A percentile compares a stretch with the other conserved stretches of the same genome.
Conservation (phyloP, 2,329 filamentous ascomycete species). For the Exserohilum turcica region DNA sequence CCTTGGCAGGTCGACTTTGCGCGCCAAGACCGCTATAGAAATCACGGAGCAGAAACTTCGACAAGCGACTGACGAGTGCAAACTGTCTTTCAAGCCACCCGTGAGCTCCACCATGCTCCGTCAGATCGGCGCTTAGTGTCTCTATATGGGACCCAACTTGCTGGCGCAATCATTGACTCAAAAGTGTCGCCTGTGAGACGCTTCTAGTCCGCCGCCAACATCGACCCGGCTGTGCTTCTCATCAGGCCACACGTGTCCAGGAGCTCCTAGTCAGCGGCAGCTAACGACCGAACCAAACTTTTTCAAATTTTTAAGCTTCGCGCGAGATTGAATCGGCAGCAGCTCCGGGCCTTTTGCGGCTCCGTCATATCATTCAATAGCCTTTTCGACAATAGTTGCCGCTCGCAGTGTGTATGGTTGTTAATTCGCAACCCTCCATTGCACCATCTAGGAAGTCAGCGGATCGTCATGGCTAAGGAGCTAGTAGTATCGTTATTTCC, state of each 20-base stretch:
- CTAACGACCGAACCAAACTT: slow-evolving; percentile 14
- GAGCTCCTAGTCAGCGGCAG: slow-evolving; percentile 12
- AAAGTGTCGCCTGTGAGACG: slow-evolving; percentile 8
- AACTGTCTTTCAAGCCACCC: slow-evolving; percentile 9
- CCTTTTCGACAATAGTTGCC: slow-evolving; percentile 6
- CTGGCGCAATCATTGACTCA: slow-evolving; percentile 8
- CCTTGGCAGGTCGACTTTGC: background rate
- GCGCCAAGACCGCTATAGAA: background rate
- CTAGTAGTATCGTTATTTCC: background rate
- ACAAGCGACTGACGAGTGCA: slow-evolving; percentile 8
- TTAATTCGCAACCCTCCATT: background rate
- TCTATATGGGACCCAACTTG: slow-evolving; percentile 2
- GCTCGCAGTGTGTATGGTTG: slow-evolving; percentile 8
- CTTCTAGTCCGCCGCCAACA: slow-evolving; percentile 2
- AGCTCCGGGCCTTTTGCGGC: slow-evolving; percentile 14
- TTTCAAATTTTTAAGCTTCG: background rate
- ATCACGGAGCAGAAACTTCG: background rate
- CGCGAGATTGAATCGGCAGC: slow-evolving; percentile 11
- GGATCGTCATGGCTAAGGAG: background rate
- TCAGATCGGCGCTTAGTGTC: slow-evolving; percentile 3
- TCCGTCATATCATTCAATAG: slow-evolving; percentile 8
- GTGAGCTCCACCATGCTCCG: slow-evolving; percentile 15
- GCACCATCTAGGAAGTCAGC: background rate
- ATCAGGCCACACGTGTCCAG: slow-evolving; percentile 10
- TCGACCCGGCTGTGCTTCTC: slow-evolving; percentile 1